Evolutionary conservation across 2,329 filamentous ascomycete species (phyloP), one percentile per base, ranked within the genome.

Genomic region (Colletotrichum plurivorum): DNA sequence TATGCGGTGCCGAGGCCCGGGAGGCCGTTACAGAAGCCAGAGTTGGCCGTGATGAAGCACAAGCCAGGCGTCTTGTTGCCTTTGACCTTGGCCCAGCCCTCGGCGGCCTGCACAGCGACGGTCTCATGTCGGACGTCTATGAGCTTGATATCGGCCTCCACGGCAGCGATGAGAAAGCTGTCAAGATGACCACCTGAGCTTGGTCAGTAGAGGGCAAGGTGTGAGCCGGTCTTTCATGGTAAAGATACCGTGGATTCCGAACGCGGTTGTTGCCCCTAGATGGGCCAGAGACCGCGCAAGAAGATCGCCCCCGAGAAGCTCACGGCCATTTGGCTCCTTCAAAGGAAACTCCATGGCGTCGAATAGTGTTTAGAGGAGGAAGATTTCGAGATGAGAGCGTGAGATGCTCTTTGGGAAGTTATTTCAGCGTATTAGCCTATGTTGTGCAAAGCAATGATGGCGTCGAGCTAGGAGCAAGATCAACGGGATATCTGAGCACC

Each of bases 41-140:
- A 65, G 62, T 65, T 65, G 8, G 62, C 62, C 13, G 62, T 65
- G 15, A 65, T 51, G 55, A 65, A 65, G 46, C 62, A 65, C 8
- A 65, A 22, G 2, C 62, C 62, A 1, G 62, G 62, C 2, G 18
- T n/a, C 10, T 5, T 43, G 25, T 65, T 65, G n/a, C 62, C 62
- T 18, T 53, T 60, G 22, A 65, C 62, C 10, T 65, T 65, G 6
- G 62, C 62, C 62, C 62, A 65, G 46, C 62, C 55, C 12, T 65
- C 62, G 45, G 62, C 62, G 10, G 62, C 62, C 22, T 65, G 62
- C 2, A 65, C 62, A 2, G 62, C 62, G 46, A 65, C 62, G 36
- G 62, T 65, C 31, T 65, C 62, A 39, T 65, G 62, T 7, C 62
- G 54, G 10, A 65, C 62, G 46, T 65, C 62, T 9, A 65, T 36